Conservation (phyloP, 75 land plant species). For the Azolla pinnata region DNA sequence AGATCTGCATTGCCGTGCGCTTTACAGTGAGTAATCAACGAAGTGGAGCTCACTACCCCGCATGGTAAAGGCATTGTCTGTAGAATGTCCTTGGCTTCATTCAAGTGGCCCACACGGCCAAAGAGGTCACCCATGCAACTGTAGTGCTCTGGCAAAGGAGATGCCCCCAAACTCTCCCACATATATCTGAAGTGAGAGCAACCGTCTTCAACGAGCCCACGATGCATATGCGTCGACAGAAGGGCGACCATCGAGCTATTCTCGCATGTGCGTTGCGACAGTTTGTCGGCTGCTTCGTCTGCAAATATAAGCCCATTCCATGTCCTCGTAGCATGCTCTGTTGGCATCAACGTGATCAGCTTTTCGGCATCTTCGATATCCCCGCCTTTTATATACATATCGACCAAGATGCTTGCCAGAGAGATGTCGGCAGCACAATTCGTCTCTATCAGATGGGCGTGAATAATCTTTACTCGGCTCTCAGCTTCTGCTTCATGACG, state of each 20-base stretch:
- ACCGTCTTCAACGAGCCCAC: conserved; percentile 17
- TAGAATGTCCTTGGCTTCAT: conserved; percentile 16
- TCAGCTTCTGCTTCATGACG: neutral
- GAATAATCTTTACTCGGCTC: neutral
- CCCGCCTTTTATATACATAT: neutral
- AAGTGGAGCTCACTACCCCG: conserved; percentile 15
- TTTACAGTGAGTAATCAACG: conserved; percentile 14
- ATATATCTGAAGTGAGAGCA: conserved; percentile 14
- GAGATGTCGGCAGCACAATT: neutral
- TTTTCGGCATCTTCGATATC: neutral
- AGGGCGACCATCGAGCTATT: neutral
- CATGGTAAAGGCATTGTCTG: conserved; percentile 16
- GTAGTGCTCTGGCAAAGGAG: conserved; percentile 12
- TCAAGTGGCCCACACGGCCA: conserved; percentile 14
- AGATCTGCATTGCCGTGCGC: conserved; percentile 6
- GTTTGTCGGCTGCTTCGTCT: neutral
- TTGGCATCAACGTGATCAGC: neutral
- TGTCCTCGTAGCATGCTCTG: neutral
- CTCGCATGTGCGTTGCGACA: too few relatives aligned
- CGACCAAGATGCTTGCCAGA: neutral
- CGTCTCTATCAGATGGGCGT: neutral
- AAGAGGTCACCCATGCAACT: conserved; percentile 24
- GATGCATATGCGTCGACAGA: conserved; percentile 18
- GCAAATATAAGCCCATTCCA: neutral
- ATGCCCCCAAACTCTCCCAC: conserved; percentile 9